Percentiles rank a stretch among this genome's conserved stretches.
Evolutionary conservation across 2,329 filamentous ascomycete species (phyloP).

Genomic region (Aspergillus ochraceoroseus): DNA sequence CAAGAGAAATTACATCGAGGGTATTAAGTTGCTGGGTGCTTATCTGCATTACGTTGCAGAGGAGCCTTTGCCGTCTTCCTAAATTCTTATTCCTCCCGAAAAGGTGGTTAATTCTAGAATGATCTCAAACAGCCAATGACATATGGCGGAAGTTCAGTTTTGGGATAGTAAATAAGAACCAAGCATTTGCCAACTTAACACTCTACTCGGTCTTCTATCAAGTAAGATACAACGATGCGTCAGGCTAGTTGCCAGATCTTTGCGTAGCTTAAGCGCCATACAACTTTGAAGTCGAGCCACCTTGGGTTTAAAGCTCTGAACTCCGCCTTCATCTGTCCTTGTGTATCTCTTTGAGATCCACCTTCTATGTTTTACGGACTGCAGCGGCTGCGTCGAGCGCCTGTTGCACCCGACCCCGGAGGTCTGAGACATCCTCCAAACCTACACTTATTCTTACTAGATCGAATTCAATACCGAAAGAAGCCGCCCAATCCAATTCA

Average conservation of each 20-base stretch:
- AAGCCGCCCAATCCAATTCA: conserved; percentile 81
- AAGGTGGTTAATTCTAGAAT: not conserved
- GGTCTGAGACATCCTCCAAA: conserved; percentile 67
- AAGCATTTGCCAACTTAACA: too few species aligned
- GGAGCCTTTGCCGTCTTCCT: conserved; percentile 57
- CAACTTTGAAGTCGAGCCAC: too few species aligned
- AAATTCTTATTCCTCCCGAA: not conserved
- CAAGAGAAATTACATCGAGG: conserved; percentile 95
- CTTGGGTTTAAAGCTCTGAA: too few species aligned
- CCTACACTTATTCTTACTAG: conserved; percentile 85
- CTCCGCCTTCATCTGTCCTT: too few species aligned
- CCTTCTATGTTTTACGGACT: conserved; percentile 18
- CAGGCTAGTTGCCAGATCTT: too few species aligned
- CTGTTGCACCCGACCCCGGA: conserved; percentile 59
- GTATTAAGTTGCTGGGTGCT: conserved; percentile 88
- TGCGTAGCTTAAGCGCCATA: too few species aligned
- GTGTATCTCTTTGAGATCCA: conserved; percentile 23
- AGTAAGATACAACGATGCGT: too few species aligned
- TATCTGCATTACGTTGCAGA: conserved; percentile 95
- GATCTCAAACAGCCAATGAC: too few species aligned
- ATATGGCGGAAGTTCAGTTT: too few species aligned
- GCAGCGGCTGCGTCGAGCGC: conserved; percentile 60
- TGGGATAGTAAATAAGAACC: too few species aligned
- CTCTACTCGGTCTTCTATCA: too few species aligned
- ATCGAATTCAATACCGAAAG: conserved; percentile 74